phyloP scores from a whole-genome alignment of 225 moss, liverwort and hornwort genomes.

The Polytrichum formosum region DNA sequence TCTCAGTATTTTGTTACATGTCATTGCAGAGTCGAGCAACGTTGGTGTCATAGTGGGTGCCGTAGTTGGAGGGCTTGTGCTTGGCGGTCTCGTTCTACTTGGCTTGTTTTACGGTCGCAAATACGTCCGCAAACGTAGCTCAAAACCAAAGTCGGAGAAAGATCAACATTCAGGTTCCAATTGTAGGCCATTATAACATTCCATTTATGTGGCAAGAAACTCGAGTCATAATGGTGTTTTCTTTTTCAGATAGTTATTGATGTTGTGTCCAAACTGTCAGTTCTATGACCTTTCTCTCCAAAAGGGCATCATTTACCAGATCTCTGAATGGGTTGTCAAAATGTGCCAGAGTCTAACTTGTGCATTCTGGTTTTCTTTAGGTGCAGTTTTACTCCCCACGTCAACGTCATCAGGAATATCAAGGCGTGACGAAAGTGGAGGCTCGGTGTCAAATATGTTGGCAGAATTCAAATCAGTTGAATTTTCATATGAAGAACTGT shows the following conservation, averaged over 20 bases:
- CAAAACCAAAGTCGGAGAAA: constrained; percentile 12
- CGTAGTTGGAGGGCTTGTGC: constrained; percentile 49
- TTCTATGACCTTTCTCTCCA: no score
- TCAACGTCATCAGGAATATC: neutral
- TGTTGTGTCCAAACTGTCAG: no score
- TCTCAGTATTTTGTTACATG: no score
- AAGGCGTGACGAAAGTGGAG: constrained; percentile 13
- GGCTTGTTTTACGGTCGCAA: constrained; percentile 22
- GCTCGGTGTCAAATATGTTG: constrained; percentile 31
- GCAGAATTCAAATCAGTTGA: constrained; percentile 82
- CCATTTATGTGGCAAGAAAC: no score
- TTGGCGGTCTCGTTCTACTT: constrained; percentile 26
- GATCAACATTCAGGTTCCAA: constrained; percentile 25
- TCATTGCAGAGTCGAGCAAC: constrained; percentile 30
- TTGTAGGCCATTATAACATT: neutral
- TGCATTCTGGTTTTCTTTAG: constrained; percentile 1
- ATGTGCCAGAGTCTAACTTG: constrained; percentile 11
- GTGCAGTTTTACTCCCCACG: constrained; percentile 20
- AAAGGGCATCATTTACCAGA: no score
- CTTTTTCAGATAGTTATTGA: no score
- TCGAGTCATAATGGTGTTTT: no score
- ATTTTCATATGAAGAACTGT: constrained; percentile 86
- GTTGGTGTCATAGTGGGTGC: constrained; percentile 48
- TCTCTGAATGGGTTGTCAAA: neutral
- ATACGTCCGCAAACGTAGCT: constrained; percentile 10